Evolutionary conservation across 2,329 filamentous ascomycete genomes (phyloP), one percentile per base, ranked within the genome.

Genomic region (Colletotrichum tabaci): DNA sequence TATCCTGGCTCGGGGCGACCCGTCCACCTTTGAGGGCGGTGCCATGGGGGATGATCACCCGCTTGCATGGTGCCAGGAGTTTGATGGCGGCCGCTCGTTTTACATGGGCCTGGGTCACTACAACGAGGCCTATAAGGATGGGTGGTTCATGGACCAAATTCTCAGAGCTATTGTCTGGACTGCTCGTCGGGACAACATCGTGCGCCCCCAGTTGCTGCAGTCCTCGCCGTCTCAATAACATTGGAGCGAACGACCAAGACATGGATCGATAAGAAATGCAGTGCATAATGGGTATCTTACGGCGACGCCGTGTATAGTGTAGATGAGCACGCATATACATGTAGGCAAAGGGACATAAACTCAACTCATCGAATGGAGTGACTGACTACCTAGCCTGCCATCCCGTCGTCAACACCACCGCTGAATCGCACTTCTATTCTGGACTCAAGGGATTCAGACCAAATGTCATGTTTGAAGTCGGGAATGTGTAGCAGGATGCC

Each of bases 401-500:
- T 47, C 6, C 42, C 35, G n/a, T 66, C 57, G 21, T 56, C 55
- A 15, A 42, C 53, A 26, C 53, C 61, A 4, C 62, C 52, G 16
- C 67, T 72, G 58, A 68, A 74, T 46, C 73, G 67, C 10, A 80
- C 75, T 50, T 83, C 80, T 18, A 79, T 77, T 61, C 84, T 80
- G 66, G 77, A 79, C 30, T 80, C 79, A 3, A 84, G 74, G 9
- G 84, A 79, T 8, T 74, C 76, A 21, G 84, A 80, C 84, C 84
- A 85, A 5, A 84, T 72, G n/a, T 76, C 75, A 46, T 79, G 76
- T 46, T 80, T 73, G 49, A 84, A 81, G 0, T 76, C 80, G 3
- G 83, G 82, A n/a, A 82, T 82, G 55, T 87, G 82, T 66, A 90
- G 87, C 50, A 90, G 77, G 40, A 96, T 84, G 1, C 94, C 94